Percentiles rank a stretch among this genome's conserved stretches.
phyloP scores from a whole-genome alignment of 2,329 filamentous ascomycete species.

The Cyphellophora attinorum region DNA sequence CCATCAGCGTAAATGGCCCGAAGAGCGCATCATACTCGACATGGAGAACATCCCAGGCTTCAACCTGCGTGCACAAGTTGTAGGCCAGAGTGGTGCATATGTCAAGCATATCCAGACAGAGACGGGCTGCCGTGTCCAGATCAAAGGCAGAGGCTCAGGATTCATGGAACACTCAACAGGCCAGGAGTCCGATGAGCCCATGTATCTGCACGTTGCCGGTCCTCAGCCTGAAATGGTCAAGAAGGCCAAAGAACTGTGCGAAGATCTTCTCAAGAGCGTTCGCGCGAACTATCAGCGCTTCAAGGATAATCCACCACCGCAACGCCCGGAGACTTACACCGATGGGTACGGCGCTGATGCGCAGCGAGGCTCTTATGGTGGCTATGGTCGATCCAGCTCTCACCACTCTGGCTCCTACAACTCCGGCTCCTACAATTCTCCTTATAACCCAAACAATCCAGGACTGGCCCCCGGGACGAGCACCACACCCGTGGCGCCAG shows the following conservation, averaged over 20 bases:
- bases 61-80: conserved; percentile 91
- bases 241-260: conserved; percentile 77
- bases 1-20: conserved; percentile 88
- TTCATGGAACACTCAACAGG: conserved; percentile 87
- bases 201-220: conserved; percentile 95
- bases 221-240: conserved; percentile 81
- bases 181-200: conserved; percentile 83
- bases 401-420: conserved; percentile 31
- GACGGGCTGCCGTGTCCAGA: conserved; percentile 91
- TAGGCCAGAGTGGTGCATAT: conserved; percentile 86
- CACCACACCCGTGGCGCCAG: conserved; percentile 20
- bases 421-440: conserved; percentile 34
- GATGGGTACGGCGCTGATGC: conserved; percentile 43
- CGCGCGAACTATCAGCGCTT: conserved; percentile 83
- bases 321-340: conserved; percentile 33
- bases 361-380: conserved; percentile 33
- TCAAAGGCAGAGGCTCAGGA: conserved; percentile 91
- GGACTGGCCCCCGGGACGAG: conserved; percentile 2
- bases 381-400: conserved; percentile 41
- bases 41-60: conserved; percentile 90
- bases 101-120: conserved; percentile 98
- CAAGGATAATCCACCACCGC: conserved; percentile 66
- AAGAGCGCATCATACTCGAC: conserved; percentile 84
- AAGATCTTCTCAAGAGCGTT: conserved; percentile 79
- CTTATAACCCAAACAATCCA: conserved; percentile 20